Evolutionary conservation across 1,284 basidiomycete species (phyloP), one percentile per base, ranked within the genome.

Genomic region (Polyporus tsugae): DNA sequence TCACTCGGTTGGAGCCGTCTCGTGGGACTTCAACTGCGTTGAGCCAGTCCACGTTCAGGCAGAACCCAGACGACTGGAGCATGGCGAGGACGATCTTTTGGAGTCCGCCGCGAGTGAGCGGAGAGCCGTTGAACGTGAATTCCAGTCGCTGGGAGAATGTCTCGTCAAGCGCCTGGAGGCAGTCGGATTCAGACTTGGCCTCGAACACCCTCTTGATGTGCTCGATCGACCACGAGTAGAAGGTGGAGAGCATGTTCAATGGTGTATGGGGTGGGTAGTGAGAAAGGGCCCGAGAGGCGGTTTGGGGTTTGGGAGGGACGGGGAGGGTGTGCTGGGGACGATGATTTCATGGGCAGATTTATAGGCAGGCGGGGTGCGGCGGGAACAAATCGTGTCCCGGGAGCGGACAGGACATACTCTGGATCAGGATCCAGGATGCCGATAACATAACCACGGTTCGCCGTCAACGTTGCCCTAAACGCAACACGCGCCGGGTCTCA

Each of bases 191-290:
- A 25, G 77, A 82, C 44, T 79, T 75, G 5, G 86, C 84, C 75
- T 88, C 86, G 75, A 89, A 89, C 62, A 89, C 80, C 44, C 77
- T 77, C 46, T 78, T 78, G 67, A 88, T 88, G 74, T 86, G 87
- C 66, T 81, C 78, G 44, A 79, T 73, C 2, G 87, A 88, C 87
- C 87, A 89, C n/a, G 84, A 78, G 44, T 84, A 81, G 69, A 88
- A 79, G 17, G 84, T 82, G 65, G 80, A 77, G 68, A 76, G 75
- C 63, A 87, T 82, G 52, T 25, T 70, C 66, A n/a, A 41, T 36
- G 63, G 46, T 49, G 57, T n/a, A 57, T 42, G 60, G 52, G 29
- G 46, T 52, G 46, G 59, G 61, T 57, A 60, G 58, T 6, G 46
- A 19, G 19, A 33, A 46, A 55, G 57, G 36, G 17, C 4, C 58